These are phyloP conservation scores for Tuber microsphaerosporum DNA, from an alignment of 495 filamentous ascomycete genomes.

Conservation along the genomic window DNA sequence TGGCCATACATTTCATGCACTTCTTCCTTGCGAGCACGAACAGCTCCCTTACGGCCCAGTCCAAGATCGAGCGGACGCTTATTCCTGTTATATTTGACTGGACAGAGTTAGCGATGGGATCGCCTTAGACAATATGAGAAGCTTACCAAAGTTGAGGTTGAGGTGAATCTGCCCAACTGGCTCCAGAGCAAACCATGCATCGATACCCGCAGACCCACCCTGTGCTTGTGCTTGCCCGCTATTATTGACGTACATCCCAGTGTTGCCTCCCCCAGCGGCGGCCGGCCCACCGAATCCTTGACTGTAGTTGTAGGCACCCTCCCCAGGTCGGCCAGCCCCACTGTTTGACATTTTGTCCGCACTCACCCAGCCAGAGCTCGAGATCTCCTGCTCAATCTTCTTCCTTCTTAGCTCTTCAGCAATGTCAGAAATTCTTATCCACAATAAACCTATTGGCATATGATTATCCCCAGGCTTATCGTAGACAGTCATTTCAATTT, in stretches of 20 bases:
- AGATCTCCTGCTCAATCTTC: constrained; percentile 91
- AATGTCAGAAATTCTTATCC: constrained; percentile 95
- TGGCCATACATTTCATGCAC: constrained; percentile 97
- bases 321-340: constrained; percentile 28
- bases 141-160: constrained; percentile 76
- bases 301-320: constrained; percentile 44
- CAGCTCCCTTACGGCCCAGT: constrained; percentile 88
- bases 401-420: constrained; percentile 95
- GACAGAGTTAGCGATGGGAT: constrained; percentile 42
- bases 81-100: constrained; percentile 62
- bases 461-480: constrained; percentile 86
- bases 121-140: constrained; percentile 8
- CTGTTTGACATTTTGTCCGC: constrained; percentile 80
- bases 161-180: constrained; percentile 84
- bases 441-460: constrained; percentile 87
- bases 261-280: constrained; percentile 24
- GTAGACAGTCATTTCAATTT: constrained; percentile 95
- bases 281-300: constrained; percentile 39
- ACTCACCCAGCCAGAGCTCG: constrained; percentile 87
- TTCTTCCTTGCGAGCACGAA: constrained; percentile 93
- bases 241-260: constrained; percentile 30
- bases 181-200: constrained; percentile 95
- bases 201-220: constrained; percentile 49
- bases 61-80: constrained; percentile 73
- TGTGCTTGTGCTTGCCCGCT: constrained; percentile 27